A percentile compares a stretch with the other conserved stretches of the same genome.
phyloP scores from a whole-genome alignment of 768 basidiomycete genomes.

The Mycena haematopus region DNA sequence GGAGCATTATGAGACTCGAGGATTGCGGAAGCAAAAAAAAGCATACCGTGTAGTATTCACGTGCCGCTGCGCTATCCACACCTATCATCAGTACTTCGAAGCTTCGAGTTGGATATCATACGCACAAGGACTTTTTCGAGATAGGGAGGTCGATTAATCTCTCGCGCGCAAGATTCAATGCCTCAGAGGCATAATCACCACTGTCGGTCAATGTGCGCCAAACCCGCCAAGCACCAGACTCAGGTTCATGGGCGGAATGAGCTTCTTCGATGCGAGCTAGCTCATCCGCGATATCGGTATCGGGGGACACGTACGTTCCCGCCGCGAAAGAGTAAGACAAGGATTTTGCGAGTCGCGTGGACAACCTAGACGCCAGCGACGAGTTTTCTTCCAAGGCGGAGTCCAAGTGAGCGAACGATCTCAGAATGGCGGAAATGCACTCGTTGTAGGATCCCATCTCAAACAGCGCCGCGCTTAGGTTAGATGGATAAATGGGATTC shows the following conservation, averaged over 20 bases:
- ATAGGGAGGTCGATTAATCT: neutral
- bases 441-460: slow-evolving; percentile 1
- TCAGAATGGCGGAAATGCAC: neutral
- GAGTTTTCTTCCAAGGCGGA: neutral
- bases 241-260: neutral
- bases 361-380: neutral
- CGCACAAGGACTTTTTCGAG: neutral
- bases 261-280: neutral
- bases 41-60: neutral
- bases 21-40: no score
- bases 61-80: neutral
- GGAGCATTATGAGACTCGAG: no score
- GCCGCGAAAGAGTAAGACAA: neutral
- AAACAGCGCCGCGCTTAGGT: neutral
- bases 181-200: neutral
- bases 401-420: neutral
- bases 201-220: neutral
- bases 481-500: neutral
- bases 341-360: neutral
- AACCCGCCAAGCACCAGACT: neutral
- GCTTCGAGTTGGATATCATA: neutral
- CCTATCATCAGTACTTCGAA: neutral
- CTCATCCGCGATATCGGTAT: neutral
- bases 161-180: neutral
- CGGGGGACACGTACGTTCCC: neutral